Conservation (phyloP, 2,329 filamentous ascomycete genomes). For the Didymellaceae sp. region DNA sequence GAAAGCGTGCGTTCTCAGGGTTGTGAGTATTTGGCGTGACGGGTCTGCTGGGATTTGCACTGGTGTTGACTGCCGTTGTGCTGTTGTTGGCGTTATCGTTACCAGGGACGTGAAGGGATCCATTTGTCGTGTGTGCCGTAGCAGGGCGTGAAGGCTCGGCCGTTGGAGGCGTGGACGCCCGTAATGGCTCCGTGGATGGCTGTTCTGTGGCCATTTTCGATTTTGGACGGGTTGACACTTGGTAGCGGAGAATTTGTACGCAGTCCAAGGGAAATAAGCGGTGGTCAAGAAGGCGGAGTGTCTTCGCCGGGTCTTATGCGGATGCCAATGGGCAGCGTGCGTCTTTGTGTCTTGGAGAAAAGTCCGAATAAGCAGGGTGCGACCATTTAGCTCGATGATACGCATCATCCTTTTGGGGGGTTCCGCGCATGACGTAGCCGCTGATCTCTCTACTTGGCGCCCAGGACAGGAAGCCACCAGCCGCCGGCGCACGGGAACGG, state of each 20-base stretch:
- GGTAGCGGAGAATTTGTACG: conserved; percentile 4
- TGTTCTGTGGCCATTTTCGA: conserved; percentile 36
- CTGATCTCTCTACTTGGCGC: conserved; percentile 13
- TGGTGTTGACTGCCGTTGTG: conserved; percentile 23
- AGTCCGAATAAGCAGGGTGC: conserved; percentile 20
- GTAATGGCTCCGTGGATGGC: conserved; percentile 40
- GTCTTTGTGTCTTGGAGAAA: conserved; percentile 23
- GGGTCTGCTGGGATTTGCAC: conserved; percentile 33
- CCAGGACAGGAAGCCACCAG: conserved; percentile 10
- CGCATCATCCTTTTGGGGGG: too few species aligned
- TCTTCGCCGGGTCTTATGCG: conserved; percentile 28
- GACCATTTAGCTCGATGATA: conserved; percentile 13
- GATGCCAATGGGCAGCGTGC: conserved; percentile 31
- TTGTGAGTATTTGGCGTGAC: conserved; percentile 34
- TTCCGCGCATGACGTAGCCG: conserved; percentile 10
- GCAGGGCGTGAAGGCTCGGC: conserved; percentile 11
- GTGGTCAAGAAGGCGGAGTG: conserved; percentile 16
- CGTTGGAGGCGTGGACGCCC: conserved; percentile 24
- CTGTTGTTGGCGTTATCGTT: conserved; percentile 26
- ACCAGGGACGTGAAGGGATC: conserved; percentile 29
- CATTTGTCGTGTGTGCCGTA: conserved; percentile 18
- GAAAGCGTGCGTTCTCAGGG: conserved; percentile 40
- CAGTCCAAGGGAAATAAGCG: conserved; percentile 13
- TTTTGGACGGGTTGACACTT: background rate
- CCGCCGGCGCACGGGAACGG: conserved; percentile 1